Percentiles rank a stretch among this genome's conserved stretches.
Evolutionary conservation across 78 protist species (phyloP).

Genomic region (Planoprotostelium fungivorum): DNA sequence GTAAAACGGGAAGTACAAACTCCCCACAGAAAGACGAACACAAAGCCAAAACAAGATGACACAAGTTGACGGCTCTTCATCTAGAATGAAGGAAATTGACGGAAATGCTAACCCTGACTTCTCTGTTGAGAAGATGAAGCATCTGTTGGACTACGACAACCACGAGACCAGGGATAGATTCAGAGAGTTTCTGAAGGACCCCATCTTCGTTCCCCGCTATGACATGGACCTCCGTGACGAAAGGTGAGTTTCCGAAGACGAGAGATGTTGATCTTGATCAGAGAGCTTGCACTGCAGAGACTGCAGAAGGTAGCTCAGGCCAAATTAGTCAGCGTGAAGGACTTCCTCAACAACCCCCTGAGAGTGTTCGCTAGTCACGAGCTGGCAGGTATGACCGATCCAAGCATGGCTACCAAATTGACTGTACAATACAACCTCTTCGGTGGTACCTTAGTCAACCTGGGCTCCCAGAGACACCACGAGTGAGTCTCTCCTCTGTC

Average conservation of each 20-base stretch:
- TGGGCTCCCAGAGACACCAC: constrained; percentile 49
- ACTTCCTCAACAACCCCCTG: constrained; percentile 1
- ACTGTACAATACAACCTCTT: constrained; percentile 67
- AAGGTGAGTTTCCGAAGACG: constrained; percentile 40
- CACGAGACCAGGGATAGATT: neutral
- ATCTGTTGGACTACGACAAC: neutral
- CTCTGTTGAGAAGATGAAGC: neutral
- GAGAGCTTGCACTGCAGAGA: constrained; percentile 1
- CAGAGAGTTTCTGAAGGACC: constrained; percentile 32
- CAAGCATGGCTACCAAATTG: constrained; percentile 49
- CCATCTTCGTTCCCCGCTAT: constrained; percentile 44
- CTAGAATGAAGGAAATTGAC: neutral
- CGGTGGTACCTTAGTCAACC: constrained; percentile 41
- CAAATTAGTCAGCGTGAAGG: neutral
- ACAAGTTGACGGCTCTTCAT: neutral
- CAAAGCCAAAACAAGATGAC: neutral
- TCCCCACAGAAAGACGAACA: too few relatives aligned
- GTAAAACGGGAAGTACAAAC: too few relatives aligned
- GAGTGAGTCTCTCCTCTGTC: neutral
- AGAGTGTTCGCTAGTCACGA: constrained; percentile 7
- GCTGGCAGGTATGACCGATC: constrained; percentile 5
- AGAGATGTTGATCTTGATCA: neutral
- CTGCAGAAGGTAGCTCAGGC: neutral
- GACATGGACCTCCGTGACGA: constrained; percentile 42
- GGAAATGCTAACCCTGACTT: neutral